phyloP scores from a whole-genome alignment of 1,284 basidiomycete genomes.

The Ustilago bromivora region DNA sequence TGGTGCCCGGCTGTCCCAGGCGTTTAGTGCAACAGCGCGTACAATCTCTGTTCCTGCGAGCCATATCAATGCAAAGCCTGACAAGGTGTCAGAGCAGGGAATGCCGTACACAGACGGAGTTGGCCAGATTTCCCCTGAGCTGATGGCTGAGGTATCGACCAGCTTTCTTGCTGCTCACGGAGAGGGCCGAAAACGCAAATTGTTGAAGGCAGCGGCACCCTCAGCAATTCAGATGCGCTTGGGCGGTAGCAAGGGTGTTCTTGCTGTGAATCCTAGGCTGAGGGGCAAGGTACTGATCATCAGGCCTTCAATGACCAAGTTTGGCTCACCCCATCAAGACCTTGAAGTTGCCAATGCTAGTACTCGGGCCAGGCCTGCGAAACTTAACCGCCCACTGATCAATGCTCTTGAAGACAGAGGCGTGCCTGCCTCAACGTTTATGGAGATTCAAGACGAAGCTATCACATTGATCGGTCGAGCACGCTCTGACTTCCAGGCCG shows the following conservation, averaged over 20 bases:
- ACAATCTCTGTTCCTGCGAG: slow-evolving; percentile 15
- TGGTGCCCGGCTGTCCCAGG: slow-evolving; percentile 42
- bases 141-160: slow-evolving; percentile 43
- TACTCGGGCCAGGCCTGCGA: slow-evolving; percentile 22
- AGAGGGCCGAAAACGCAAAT: slow-evolving; percentile 23
- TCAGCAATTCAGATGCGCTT: slow-evolving; percentile 46
- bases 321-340: slow-evolving; percentile 26
- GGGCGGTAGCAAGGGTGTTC: slow-evolving; percentile 42
- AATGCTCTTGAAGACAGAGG: slow-evolving; percentile 40
- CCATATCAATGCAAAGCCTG: background rate
- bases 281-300: slow-evolving; percentile 22
- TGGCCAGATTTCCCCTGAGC: slow-evolving; percentile 29
- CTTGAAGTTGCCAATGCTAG: slow-evolving; percentile 39
- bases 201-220: slow-evolving; percentile 27
- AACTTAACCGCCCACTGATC: slow-evolving; percentile 44
- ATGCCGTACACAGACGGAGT: slow-evolving; percentile 32
- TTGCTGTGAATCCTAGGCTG: slow-evolving; percentile 34
- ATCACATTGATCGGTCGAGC: slow-evolving; percentile 30
- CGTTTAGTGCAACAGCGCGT: slow-evolving; percentile 43
- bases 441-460: slow-evolving; percentile 32
- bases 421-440: slow-evolving; percentile 9
- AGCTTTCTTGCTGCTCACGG: slow-evolving; percentile 25
- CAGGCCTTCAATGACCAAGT: slow-evolving; percentile 36
- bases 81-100: background rate
- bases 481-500: slow-evolving; percentile 22